Conservation (phyloP, 257 asterid species). For the Fraxinus excelsior region DNA sequence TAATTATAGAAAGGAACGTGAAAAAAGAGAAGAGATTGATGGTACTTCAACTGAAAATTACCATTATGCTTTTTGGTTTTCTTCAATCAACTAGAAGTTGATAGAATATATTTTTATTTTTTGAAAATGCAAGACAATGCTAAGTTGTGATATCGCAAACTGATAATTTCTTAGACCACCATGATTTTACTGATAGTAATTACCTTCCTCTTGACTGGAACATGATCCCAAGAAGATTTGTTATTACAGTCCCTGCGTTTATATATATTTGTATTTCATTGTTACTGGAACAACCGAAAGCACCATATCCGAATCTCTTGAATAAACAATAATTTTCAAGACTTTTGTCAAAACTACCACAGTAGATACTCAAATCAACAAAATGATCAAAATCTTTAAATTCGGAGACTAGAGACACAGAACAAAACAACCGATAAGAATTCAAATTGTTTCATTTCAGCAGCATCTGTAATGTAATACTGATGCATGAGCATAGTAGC, state of each 20-base stretch:
- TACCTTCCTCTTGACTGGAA: not conserved
- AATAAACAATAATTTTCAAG: not conserved
- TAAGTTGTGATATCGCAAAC: not conserved
- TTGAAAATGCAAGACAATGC: not conserved
- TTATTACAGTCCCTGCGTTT: not conserved
- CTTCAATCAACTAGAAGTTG: not conserved
- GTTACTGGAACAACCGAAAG: not conserved
- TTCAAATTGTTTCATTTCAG: not conserved
- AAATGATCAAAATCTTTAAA: not conserved
- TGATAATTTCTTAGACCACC: not conserved
- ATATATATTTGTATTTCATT: slow-evolving; percentile 2
- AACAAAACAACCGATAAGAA: not conserved
- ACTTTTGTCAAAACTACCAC: not conserved
- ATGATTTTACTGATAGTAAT: not conserved
- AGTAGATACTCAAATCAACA: not conserved
- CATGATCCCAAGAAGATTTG: not conserved
- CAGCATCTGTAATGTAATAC: not conserved
- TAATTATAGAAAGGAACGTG: too few relatives aligned
- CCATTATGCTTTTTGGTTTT: not conserved
- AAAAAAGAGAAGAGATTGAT: not conserved
- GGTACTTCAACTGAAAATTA: not conserved
- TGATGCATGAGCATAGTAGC: slow-evolving; percentile 1
- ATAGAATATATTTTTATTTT: too few relatives aligned
- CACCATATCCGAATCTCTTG: not conserved
- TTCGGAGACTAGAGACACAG: not conserved